Evolutionary conservation across 140 eudicot species (phyloP), one percentile per base, ranked within the genome.

Genomic region (Anethum foeniculum): DNA sequence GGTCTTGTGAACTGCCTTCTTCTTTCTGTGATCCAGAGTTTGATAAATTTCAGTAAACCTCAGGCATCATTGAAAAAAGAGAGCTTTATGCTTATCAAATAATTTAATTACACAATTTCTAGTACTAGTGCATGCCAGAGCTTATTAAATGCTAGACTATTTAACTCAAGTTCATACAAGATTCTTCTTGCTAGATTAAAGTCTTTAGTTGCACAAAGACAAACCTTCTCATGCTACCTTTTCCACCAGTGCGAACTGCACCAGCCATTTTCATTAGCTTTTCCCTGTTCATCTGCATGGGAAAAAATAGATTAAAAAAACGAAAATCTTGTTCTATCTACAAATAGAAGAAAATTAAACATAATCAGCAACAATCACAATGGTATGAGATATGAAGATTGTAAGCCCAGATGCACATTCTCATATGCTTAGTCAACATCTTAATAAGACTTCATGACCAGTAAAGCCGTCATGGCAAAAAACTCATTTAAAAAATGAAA

Each of bases 1-100:
- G 30, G 97, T 90, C 86, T 93, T 93, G 88, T 93, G 98, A 11
- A 93, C 93, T 13, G 97, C 98, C 96, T 93, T 93, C 97, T 93
- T 93, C 96, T 93, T 93, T 86, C 97, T 93, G 89, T 73, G 80
- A 14, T 67, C 39, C 38, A 28, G 6, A 47, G 76, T 38, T 43
- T 19, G n/a, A 34, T 10, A 34, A 82, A 54, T 62, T 46, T 54
- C 21, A 78, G 23, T 36, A 49, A 38, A 60, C 75, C 41, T 32
- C 46, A 25, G 27, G 49, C 77, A 41, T 10, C 21, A 25, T 19
- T 67, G 19, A 30, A 67, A 32, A 6, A 21, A 67, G 43, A 13
- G 43, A 30, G 3, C 9, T 14, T 30, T 30, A 15, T 67, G 43
- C 39, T 25, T 2, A n/a, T 9, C 72, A 27, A 67, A 5, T 32